Conservation (phyloP, 202 grass and related monocot genomes). For the Alloteropsis angusta region DNA sequence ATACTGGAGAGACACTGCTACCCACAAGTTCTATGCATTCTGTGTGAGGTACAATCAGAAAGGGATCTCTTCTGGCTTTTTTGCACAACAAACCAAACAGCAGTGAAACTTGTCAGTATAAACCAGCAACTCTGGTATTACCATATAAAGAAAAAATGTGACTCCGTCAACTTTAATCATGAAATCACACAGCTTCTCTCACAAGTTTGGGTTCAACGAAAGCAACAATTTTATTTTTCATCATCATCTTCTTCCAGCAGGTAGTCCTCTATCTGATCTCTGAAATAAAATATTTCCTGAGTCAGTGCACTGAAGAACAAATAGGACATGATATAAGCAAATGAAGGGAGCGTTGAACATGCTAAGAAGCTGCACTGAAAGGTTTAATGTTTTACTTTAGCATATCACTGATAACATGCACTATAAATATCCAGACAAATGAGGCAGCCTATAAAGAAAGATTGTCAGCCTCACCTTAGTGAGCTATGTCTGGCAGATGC, state of each 20-base stretch:
- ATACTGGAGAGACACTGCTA: conserved; percentile 10
- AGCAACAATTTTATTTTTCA: conserved; percentile 19
- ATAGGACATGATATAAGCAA: neutral
- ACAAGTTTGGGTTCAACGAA: conserved; percentile 13
- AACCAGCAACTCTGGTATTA: neutral
- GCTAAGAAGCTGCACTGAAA: neutral
- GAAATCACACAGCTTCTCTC: neutral
- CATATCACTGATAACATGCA: conserved; percentile 12
- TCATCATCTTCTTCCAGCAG: conserved; percentile 42
- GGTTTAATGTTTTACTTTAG: neutral
- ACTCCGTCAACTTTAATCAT: neutral
- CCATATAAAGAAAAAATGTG: neutral
- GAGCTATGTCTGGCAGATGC: conserved; percentile 26
- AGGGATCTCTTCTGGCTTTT: conserved; percentile 18
- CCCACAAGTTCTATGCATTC: conserved; percentile 2
- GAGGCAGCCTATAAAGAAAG: neutral
- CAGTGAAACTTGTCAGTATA: conserved; percentile 15
- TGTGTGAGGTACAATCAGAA: conserved; percentile 8
- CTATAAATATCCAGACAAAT: conserved; percentile 17
- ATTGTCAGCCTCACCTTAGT: conserved; percentile 44
- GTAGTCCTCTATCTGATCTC: conserved; percentile 65
- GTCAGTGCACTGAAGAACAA: conserved; percentile 16
- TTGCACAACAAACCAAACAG: conserved; percentile 33
- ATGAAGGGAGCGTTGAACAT: neutral
- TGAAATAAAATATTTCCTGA: conserved; percentile 34